phyloP scores from a whole-genome alignment of 176 grass and related monocot genomes.

The Alopecurus myosuroides region DNA sequence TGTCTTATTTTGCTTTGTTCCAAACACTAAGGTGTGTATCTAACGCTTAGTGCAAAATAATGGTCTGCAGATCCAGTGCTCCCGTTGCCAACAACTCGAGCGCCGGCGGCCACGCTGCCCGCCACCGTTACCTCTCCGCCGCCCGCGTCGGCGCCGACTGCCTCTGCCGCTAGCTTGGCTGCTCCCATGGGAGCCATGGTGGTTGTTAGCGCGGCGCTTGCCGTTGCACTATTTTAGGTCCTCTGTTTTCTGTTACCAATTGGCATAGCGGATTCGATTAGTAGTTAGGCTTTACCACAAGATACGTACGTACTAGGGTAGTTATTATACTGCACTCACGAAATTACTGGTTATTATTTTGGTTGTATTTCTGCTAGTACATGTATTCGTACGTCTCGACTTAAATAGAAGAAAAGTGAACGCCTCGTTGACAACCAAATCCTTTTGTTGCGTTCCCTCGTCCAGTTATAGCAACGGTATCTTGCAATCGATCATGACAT shows the following conservation, averaged over 20 bases:
- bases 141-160: neutral
- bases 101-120: neutral
- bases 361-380: neutral
- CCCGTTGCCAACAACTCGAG: neutral
- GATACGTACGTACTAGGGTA: neutral
- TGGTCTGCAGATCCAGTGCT: conserved; percentile 11
- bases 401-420: neutral
- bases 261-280: neutral
- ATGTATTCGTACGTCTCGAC: neutral
- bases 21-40: neutral
- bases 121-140: neutral
- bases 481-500: neutral
- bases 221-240: neutral
- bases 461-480: neutral
- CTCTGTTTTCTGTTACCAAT: neutral
- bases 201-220: neutral
- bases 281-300: neutral
- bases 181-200: neutral
- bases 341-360: neutral
- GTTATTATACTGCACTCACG: too few species aligned
- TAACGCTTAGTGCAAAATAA: neutral
- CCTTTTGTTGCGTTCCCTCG: neutral
- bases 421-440: neutral
- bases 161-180: neutral
- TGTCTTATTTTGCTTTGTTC: neutral